phyloP scores from a whole-genome alignment of 495 filamentous ascomycete species.

The Bacidia rubella region DNA sequence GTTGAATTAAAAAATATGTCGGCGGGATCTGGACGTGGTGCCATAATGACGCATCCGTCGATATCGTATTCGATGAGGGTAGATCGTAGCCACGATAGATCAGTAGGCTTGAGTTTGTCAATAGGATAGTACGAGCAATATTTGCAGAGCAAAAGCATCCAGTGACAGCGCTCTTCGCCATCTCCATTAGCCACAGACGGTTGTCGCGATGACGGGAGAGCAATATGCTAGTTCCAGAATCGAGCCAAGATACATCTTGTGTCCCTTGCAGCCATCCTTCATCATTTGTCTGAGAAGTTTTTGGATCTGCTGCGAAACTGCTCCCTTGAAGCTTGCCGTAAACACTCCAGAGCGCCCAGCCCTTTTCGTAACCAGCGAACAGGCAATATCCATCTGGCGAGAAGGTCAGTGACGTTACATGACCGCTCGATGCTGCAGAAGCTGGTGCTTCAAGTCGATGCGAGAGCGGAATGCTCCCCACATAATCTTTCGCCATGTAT shows the following conservation, averaged over 20 bases:
- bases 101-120: conserved; percentile 72
- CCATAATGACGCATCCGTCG: conserved; percentile 86
- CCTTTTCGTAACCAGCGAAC: conserved; percentile 83
- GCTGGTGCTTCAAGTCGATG: conserved; percentile 58
- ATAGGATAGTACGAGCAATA: conserved; percentile 72
- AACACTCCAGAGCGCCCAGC: conserved; percentile 95
- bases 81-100: conserved; percentile 88
- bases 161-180: conserved; percentile 79
- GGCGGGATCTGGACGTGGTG: conserved; percentile 79
- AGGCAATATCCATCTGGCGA: conserved; percentile 95
- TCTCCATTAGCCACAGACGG: conserved; percentile 76
- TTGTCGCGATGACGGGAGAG: conserved; percentile 55
- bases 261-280: conserved; percentile 76
- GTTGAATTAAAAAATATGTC: conserved; percentile 74
- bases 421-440: conserved; percentile 49
- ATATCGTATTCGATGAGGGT: conserved; percentile 77
- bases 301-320: conserved; percentile 59
- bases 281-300: conserved; percentile 46
- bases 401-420: conserved; percentile 63
- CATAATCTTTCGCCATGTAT: conserved; percentile 85
- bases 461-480: conserved; percentile 83
- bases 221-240: conserved; percentile 74
- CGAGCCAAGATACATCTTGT: conserved; percentile 67
- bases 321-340: conserved; percentile 78
- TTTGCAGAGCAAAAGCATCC: conserved; percentile 86